Percentiles rank a stretch among this genome's conserved stretches.
Evolutionary conservation across 2,329 filamentous ascomycete species (phyloP).

Genomic region (Sporothrix luriei): DNA sequence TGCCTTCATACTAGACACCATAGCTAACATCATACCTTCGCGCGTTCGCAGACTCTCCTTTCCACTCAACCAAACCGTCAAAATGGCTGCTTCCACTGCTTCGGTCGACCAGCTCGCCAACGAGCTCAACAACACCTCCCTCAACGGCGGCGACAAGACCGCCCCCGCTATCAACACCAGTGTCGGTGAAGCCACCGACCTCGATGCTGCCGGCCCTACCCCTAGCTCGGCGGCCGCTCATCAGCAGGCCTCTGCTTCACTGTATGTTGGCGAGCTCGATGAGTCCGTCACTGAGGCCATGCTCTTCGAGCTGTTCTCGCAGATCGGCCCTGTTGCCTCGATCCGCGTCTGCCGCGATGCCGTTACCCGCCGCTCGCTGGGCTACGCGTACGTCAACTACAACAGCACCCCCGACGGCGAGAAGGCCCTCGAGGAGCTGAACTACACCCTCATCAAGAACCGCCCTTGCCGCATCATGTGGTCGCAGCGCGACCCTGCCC

Average conservation of each 20-base stretch:
- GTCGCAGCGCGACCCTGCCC: constrained; percentile 98
- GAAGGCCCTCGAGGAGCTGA: constrained; percentile 97
- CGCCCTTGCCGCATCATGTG: constrained; percentile 99
- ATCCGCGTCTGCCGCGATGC: constrained; percentile 99
- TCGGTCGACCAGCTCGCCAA: constrained; percentile 77
- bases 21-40: constrained; percentile 31
- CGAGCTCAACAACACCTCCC: constrained; percentile 72
- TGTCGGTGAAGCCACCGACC: constrained; percentile 59
- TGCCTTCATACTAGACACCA: constrained; percentile 17
- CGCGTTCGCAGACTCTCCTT: constrained; percentile 33
- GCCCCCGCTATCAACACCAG: constrained; percentile 75
- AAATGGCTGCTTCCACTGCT: constrained; percentile 64
- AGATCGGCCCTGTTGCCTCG: constrained; percentile 97
- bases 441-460: constrained; percentile 99
- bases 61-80: constrained; percentile 42
- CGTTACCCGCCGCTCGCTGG: constrained; percentile 95
- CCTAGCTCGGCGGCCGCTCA: constrained; percentile 73
- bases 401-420: constrained; percentile 96
- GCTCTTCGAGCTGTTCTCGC: constrained; percentile 99
- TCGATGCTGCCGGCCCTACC: constrained; percentile 67
- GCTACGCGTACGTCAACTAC: constrained; percentile 99
- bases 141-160: constrained; percentile 68
- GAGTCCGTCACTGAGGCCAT: constrained; percentile 98
- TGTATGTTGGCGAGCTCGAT: constrained; percentile 98
- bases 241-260: constrained; percentile 91